phyloP scores from a whole-genome alignment of 2,329 filamentous ascomycete species.

The Ophiognomonia clavigignenti-juglandacearum region DNA sequence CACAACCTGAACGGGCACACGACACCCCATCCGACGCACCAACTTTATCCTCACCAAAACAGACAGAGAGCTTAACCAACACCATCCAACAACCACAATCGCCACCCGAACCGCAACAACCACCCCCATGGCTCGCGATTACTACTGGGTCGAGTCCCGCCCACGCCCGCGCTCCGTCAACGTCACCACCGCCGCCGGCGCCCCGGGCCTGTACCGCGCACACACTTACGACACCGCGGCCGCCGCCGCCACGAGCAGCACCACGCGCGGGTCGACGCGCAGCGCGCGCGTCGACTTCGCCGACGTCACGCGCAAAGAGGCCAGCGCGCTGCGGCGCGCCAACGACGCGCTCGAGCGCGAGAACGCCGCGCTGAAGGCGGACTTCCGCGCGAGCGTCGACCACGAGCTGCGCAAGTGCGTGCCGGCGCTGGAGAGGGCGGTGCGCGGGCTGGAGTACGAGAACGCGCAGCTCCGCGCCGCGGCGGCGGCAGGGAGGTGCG shows the following conservation, averaged over 20 bases:
- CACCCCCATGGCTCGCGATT: slow-evolving; percentile 14
- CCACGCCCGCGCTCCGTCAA: slow-evolving; percentile 21
- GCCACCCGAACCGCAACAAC: background rate
- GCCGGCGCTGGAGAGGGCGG: slow-evolving; percentile 32
- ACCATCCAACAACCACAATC: background rate
- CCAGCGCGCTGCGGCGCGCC: slow-evolving; percentile 15
- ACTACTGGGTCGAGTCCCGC: slow-evolving; percentile 12
- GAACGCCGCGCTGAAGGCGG: slow-evolving; percentile 29
- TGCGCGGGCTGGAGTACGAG: slow-evolving; percentile 31
- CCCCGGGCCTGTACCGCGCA: slow-evolving; percentile 12
- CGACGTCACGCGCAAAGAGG: slow-evolving; percentile 22
- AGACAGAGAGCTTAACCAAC: background rate
- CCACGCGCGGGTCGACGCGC: slow-evolving; percentile 2
- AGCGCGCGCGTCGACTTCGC: slow-evolving; percentile 21
- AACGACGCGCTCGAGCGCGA: slow-evolving; percentile 22
- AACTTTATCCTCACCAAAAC: no score
- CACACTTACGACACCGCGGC: slow-evolving; percentile 16
- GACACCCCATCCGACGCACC: no score
- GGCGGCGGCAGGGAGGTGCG: no score
- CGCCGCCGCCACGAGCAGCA: background rate
- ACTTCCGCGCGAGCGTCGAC: slow-evolving; percentile 30
- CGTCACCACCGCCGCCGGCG: background rate
- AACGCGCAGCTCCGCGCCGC: slow-evolving; percentile 34
- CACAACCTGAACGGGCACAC: no score
- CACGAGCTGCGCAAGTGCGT: slow-evolving; percentile 31